Percentiles rank a stretch among this genome's conserved stretches.
Conservation (phyloP, 192 early-diverging fungal species). For the Backusella mclennaniae region DNA sequence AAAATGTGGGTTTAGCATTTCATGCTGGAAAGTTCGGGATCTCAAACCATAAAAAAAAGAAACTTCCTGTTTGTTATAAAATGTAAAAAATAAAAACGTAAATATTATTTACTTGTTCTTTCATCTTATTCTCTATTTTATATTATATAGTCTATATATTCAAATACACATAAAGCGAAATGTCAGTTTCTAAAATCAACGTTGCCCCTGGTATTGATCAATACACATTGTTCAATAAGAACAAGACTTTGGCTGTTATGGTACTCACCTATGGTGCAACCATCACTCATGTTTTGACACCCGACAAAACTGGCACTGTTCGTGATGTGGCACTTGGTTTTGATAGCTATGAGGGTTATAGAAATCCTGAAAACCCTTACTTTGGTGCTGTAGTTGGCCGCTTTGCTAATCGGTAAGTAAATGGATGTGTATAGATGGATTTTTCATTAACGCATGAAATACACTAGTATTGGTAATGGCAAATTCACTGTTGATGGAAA, state of each 20-base stretch:
- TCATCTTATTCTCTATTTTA: background rate
- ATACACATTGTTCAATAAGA: constrained; percentile 35
- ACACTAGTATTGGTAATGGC: constrained; percentile 55
- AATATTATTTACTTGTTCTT: background rate
- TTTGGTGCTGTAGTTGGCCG: constrained; percentile 81
- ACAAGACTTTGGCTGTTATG: constrained; percentile 35
- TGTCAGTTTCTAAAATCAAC: constrained; percentile 28
- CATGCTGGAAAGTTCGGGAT: background rate
- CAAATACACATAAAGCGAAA: background rate
- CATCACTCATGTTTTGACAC: constrained; percentile 63
- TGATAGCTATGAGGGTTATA: constrained; percentile 49
- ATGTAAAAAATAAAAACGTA: background rate
- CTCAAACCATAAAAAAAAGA: background rate
- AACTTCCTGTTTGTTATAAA: background rate
- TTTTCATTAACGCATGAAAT: background rate
- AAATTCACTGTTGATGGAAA: constrained; percentile 60
- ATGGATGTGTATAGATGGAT: background rate
- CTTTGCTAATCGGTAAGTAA: constrained; percentile 63
- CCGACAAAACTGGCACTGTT: constrained; percentile 45
- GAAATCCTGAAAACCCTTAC: constrained; percentile 57
- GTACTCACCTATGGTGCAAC: constrained; percentile 69
- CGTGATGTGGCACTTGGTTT: constrained; percentile 80
- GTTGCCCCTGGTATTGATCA: constrained; percentile 29
- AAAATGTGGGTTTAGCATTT: background rate
- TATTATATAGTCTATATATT: background rate